Conservation (phyloP, 192 early-diverging fungal species). For the Tieghemiomyces parasiticus region DNA sequence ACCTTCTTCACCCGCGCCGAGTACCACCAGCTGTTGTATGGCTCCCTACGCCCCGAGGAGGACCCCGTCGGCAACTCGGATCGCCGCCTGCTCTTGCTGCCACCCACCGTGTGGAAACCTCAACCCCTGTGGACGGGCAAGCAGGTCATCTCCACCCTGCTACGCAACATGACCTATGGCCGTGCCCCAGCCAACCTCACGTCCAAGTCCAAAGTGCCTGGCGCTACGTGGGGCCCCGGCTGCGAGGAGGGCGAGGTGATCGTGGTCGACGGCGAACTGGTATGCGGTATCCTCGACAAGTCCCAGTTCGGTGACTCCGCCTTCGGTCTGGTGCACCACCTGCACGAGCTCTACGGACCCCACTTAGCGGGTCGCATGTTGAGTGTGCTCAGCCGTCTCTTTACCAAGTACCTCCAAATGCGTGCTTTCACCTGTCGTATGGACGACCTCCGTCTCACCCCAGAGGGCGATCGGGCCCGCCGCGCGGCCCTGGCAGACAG, state of each 20-base stretch:
- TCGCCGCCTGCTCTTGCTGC: conserved; percentile 70
- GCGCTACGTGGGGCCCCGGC: conserved; percentile 67
- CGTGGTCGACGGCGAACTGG: conserved; percentile 74
- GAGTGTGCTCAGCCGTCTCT: conserved; percentile 78
- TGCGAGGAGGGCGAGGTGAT: conserved; percentile 74
- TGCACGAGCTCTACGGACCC: conserved; percentile 90
- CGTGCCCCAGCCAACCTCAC: conserved; percentile 67
- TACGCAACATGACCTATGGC: conserved; percentile 77
- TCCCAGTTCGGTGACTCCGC: conserved; percentile 88
- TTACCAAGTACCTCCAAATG: conserved; percentile 77
- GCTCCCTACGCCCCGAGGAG: conserved; percentile 64
- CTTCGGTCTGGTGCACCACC: conserved; percentile 86
- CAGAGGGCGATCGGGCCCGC: conserved; percentile 61
- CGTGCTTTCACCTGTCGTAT: conserved; percentile 93
- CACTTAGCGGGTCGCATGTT: conserved; percentile 79
- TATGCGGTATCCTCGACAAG: conserved; percentile 93
- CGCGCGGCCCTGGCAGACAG: conserved; percentile 51
- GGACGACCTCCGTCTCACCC: conserved; percentile 89
- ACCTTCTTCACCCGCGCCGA: conserved; percentile 74
- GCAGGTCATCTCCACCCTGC: conserved; percentile 86
- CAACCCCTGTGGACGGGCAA: conserved; percentile 91
- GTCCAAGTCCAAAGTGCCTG: conserved; percentile 75
- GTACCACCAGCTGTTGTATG: conserved; percentile 91
- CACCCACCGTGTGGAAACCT: conserved; percentile 83
- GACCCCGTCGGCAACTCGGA: conserved; percentile 38